A percentile compares a stretch with the other conserved stretches of the same genome.
Conservation (phyloP, 495 filamentous ascomycete species). For the Aspergillus biplanus region DNA sequence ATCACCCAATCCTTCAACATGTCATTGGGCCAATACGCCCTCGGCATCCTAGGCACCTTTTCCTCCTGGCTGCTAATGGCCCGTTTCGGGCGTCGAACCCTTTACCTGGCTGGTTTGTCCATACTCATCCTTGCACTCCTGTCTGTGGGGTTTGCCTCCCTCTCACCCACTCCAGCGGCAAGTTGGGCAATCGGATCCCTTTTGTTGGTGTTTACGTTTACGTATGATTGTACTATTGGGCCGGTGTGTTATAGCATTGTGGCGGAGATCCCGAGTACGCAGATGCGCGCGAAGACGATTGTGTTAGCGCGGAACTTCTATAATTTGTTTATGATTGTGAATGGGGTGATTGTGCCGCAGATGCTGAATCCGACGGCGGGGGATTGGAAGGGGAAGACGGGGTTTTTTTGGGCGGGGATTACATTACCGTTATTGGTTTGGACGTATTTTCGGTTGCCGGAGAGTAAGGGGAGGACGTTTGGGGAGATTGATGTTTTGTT, state of each 20-base stretch:
- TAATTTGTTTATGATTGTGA: conserved; percentile 20
- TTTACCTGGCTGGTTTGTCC: conserved; percentile 9
- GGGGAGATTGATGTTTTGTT: conserved; percentile 22
- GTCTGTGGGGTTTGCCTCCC: conserved; percentile 5
- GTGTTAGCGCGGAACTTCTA: conserved; percentile 14
- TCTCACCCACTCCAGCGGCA: not conserved
- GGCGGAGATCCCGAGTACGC: conserved; percentile 13
- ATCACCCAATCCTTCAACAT: conserved; percentile 21
- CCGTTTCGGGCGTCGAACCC: conserved; percentile 11
- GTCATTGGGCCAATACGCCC: conserved; percentile 14
- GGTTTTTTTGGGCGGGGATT: conserved; percentile 19
- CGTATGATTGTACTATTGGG: conserved; percentile 17
- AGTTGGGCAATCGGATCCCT: conserved; percentile 16
- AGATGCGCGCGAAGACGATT: conserved; percentile 16
- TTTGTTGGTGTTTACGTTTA: conserved; percentile 14
- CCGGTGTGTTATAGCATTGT: conserved; percentile 17
- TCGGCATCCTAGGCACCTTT: conserved; percentile 11
- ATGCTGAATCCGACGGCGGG: conserved; percentile 20
- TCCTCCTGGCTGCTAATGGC: conserved; percentile 13
- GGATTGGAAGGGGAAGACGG: conserved; percentile 16
- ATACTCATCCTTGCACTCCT: not conserved
- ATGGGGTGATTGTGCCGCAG: conserved; percentile 19
- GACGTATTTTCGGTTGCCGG: conserved; percentile 12
- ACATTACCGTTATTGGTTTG: conserved; percentile 1
- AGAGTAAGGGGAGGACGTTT: conserved; percentile 14